phyloP scores from a whole-genome alignment of 805 yeast species.

The Starmerella powellii region DNA sequence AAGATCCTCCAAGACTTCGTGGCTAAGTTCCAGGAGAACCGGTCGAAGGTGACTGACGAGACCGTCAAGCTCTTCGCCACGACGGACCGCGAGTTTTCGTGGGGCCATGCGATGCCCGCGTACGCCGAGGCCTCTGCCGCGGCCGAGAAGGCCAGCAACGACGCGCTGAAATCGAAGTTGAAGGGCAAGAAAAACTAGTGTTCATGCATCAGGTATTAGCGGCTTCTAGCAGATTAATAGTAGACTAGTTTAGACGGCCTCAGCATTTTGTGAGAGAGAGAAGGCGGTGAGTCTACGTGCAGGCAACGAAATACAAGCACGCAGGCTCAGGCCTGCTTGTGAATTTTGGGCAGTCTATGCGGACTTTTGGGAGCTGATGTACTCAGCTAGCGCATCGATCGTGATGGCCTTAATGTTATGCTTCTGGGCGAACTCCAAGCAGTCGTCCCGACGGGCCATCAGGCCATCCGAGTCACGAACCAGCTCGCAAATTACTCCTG shows the following conservation, averaged over 20 bases:
- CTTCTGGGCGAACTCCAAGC: slow-evolving; percentile 52
- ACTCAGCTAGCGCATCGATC: slow-evolving; percentile 58
- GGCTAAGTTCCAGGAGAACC: slow-evolving; percentile 65
- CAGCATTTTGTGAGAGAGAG: too few species aligned
- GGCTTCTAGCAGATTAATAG: too few species aligned
- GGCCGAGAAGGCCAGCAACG: slow-evolving; percentile 5
- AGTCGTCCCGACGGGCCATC: slow-evolving; percentile 89
- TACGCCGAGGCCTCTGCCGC: slow-evolving; percentile 6
- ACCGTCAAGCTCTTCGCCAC: slow-evolving; percentile 55
- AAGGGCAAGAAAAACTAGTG: slow-evolving; percentile 6
- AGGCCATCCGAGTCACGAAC: slow-evolving; percentile 87
- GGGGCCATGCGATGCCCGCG: slow-evolving; percentile 56
- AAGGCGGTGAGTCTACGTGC: too few species aligned
- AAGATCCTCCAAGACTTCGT: slow-evolving; percentile 70
- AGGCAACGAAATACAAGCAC: too few species aligned
- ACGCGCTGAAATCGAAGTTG: neutral
- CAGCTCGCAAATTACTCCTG: slow-evolving; percentile 85
- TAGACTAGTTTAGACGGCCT: too few species aligned
- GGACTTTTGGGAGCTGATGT: slow-evolving; percentile 30
- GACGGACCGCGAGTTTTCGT: slow-evolving; percentile 55
- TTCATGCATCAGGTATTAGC: too few species aligned
- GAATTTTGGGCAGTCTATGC: too few species aligned
- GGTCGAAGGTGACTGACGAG: slow-evolving; percentile 52
- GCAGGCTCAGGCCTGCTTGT: too few species aligned
- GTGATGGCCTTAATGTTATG: slow-evolving; percentile 60